Evolutionary conservation across 1,139 yeast species (phyloP).

Genomic region (Yamadazyma mexicana): DNA sequence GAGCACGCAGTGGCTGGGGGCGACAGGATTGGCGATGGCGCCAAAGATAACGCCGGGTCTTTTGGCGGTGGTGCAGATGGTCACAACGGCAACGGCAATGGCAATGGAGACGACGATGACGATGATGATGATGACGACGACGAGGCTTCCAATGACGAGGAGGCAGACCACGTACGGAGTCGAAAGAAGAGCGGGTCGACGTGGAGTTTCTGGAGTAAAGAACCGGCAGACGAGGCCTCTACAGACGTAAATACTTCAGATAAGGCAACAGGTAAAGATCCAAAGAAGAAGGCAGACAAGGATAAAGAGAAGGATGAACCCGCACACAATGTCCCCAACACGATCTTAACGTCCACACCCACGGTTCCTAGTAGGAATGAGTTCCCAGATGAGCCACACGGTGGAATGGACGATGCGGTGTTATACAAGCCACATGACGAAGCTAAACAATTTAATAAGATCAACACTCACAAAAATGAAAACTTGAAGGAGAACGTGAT

Average conservation of each 20-base stretch:
- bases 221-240: slow-evolving; percentile 4
- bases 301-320: slow-evolving; percentile 11
- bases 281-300: slow-evolving; percentile 12
- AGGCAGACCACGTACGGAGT: slow-evolving; percentile 32
- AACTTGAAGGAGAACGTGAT: slow-evolving; percentile 41
- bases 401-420: slow-evolving; percentile 40
- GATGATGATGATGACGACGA: slow-evolving; percentile 26
- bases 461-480: slow-evolving; percentile 49
- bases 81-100: slow-evolving; percentile 7
- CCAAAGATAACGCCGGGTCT: background rate
- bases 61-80: background rate
- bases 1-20: slow-evolving; percentile 8
- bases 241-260: slow-evolving; percentile 4
- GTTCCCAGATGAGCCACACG: slow-evolving; percentile 16
- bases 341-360: slow-evolving; percentile 36
- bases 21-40: slow-evolving; percentile 1
- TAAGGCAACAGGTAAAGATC: slow-evolving; percentile 11
- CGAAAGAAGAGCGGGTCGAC: slow-evolving; percentile 27
- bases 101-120: slow-evolving; percentile 14
- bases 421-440: slow-evolving; percentile 48
- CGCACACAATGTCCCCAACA: slow-evolving; percentile 23
- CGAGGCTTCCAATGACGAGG: slow-evolving; percentile 22
- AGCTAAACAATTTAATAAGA: slow-evolving; percentile 41
- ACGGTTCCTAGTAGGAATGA: slow-evolving; percentile 1
- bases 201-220: slow-evolving; percentile 42